Base-by-base conservation (phyloP, 805 yeast species). In the Sugiyamaella lignohabitans region DNA sequence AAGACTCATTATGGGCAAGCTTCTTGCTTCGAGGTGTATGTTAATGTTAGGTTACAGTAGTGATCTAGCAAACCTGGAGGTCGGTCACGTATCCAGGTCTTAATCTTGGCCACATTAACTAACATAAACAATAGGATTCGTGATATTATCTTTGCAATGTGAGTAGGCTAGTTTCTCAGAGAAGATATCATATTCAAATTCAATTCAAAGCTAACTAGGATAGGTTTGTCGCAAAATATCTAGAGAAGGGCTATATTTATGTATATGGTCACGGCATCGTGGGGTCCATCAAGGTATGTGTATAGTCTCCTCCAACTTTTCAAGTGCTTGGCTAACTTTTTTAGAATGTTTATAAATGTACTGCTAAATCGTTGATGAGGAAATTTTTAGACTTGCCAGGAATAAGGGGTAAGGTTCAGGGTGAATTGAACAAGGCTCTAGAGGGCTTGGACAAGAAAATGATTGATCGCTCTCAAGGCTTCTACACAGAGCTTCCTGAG, bases 371-470 rank as follows among this genome's bases (percentile, higher is more conserved):
- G 6, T 5, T 35, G 5, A 35, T 35, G 38, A 35, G 11, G 38
- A 17, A 35, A 17, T 10, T 35, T 6, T 35, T 35, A 35, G 20
- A 62, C 0, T 64, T 82, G 4, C 88, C 89, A 2, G 67, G 75
- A 0, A 51, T 86, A 20, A 75, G 70, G 46, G 51, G 59, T 1
- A 76, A 75, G 55, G 82, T 91, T 4, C 79, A 82, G 34, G 58
- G 63, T 21, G 89, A 89, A 59, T 72, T 89, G 1, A 48, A 49
- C 3, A 69, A 67, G 38, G 76, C 76, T 0, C 62, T 75, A 1
- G 60, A 40, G 0, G 67, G 69, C 19, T 64, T 91, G 29, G 87
- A 88, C 52, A 53, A 64, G 0, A 72, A 73, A 18, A 56, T 91
- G 47, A 75, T 89, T 43, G 71, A 72, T 47, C 77, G 78, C 49